Percentiles rank a stretch among this genome's conserved stretches.
phyloP scores from a whole-genome alignment of 1,284 basidiomycete species.

The Austroboletus novae-zelandiae region DNA sequence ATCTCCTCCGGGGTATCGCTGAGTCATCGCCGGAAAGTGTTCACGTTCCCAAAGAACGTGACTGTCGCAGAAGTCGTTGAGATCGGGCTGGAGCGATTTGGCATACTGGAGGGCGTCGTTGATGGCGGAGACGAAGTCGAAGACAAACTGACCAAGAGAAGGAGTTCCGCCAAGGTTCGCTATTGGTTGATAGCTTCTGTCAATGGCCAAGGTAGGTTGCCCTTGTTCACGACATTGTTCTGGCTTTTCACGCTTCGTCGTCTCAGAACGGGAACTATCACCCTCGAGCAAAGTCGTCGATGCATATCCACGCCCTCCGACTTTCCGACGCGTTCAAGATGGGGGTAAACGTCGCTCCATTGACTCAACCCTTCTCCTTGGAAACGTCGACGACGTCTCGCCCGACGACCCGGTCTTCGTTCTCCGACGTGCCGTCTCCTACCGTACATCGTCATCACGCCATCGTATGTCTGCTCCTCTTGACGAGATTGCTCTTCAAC shows the following conservation, averaged over 20 bases:
- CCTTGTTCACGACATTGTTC: background rate
- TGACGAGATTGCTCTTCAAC: slow-evolving; percentile 72
- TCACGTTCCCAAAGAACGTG: slow-evolving; percentile 89
- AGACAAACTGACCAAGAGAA: slow-evolving; percentile 80
- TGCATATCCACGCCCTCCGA: slow-evolving; percentile 76
- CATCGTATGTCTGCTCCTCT: slow-evolving; percentile 68
- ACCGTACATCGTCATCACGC: slow-evolving; percentile 64
- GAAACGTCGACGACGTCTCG: slow-evolving; percentile 71
- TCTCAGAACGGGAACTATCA: slow-evolving; percentile 69
- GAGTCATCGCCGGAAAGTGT: slow-evolving; percentile 67
- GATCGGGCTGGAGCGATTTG: slow-evolving; percentile 86
- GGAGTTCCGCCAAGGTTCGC: slow-evolving; percentile 75
- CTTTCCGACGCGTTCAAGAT: slow-evolving; percentile 59
- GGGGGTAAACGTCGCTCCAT: slow-evolving; percentile 79
- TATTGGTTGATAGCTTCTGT: slow-evolving; percentile 70
- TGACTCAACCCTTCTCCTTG: slow-evolving; percentile 74
- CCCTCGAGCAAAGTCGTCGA: slow-evolving; percentile 83
- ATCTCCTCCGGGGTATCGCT: slow-evolving; percentile 55
- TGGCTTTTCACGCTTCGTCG: slow-evolving; percentile 9
- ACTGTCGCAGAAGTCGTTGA: slow-evolving; percentile 97
- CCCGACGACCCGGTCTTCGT: slow-evolving; percentile 87
- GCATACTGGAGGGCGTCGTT: slow-evolving; percentile 92
- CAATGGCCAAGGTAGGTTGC: slow-evolving; percentile 60
- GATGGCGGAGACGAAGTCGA: slow-evolving; percentile 98
- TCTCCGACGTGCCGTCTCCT: slow-evolving; percentile 74